These are phyloP conservation scores for Eutrema salsugineum DNA, from an alignment of 441 rosid species.

Conservation along the genomic window DNA sequence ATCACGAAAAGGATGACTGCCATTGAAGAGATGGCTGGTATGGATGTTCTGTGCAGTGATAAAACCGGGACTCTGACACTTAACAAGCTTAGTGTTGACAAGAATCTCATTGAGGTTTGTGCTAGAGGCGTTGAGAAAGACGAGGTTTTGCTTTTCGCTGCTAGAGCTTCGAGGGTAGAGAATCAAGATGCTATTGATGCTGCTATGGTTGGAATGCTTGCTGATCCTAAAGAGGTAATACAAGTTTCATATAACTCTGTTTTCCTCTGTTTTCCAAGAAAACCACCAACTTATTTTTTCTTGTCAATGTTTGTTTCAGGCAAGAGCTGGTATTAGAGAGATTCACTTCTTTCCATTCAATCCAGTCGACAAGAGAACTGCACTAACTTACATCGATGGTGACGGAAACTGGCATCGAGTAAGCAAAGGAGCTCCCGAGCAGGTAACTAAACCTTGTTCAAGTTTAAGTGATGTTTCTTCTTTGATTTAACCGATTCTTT, in stretches of 20 bases:
- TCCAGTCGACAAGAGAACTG: conserved; percentile 94
- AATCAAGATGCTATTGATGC: conserved; percentile 99
- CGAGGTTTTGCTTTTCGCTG: conserved; percentile 74
- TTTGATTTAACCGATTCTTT: neutral
- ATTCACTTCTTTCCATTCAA: conserved; percentile 92
- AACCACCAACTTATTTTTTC: neutral
- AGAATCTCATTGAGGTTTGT: conserved; percentile 70
- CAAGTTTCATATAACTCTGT: too few relatives aligned
- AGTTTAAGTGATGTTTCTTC: neutral
- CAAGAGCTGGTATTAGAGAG: conserved; percentile 88
- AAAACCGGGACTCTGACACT: conserved; percentile 92
- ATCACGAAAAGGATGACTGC: conserved; percentile 97
- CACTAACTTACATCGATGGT: conserved; percentile 74
- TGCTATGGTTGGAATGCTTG: conserved; percentile 96
- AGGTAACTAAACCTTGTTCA: conserved; percentile 38
- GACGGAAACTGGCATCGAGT: conserved; percentile 83
- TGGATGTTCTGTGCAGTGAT: conserved; percentile 98
- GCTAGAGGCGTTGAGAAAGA: conserved; percentile 81
- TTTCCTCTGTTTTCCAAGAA: neutral
- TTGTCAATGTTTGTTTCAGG: conserved; percentile 38
- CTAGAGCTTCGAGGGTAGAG: conserved; percentile 92
- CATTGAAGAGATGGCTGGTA: conserved; percentile 96
- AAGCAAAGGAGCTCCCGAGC: conserved; percentile 99
- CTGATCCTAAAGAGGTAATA: conserved; percentile 82
- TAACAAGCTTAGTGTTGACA: conserved; percentile 87